Evolutionary conservation across 306 rosid genomes (phyloP).

Genomic region (Citrullus amarus): DNA sequence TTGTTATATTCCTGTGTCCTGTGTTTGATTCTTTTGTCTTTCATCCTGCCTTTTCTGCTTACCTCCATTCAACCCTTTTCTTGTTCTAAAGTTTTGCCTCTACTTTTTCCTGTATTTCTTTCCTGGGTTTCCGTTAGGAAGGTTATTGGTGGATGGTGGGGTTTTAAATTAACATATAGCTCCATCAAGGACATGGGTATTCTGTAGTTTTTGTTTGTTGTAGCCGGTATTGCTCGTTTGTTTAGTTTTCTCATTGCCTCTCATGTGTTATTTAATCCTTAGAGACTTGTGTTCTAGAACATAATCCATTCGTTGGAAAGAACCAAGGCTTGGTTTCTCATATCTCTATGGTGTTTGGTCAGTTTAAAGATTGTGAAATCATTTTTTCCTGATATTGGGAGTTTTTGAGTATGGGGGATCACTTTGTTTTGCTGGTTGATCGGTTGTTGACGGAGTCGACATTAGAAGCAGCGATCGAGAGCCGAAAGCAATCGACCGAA

Average conservation of each 20-base stretch:
- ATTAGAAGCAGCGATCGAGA: constrained; percentile 77
- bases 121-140: constrained; percentile 6
- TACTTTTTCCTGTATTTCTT: constrained; percentile 2
- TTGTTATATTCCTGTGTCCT: constrained; percentile 25
- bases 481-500: constrained; percentile 48
- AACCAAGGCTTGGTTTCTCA: constrained; percentile 1
- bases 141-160: constrained; percentile 3
- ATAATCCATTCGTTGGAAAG: constrained; percentile 7
- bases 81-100: background rate
- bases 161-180: constrained; percentile 5
- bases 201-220: background rate
- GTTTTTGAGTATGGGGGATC: constrained; percentile 68
- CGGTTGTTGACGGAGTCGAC: constrained; percentile 88
- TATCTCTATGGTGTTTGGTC: background rate
- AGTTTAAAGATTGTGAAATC: constrained; percentile 7
- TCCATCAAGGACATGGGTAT: background rate
- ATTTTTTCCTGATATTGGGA: constrained; percentile 9
- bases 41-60: background rate
- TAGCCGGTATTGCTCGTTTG: background rate
- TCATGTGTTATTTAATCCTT: constrained; percentile 6
- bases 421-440: constrained; percentile 84
- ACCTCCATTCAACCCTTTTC: background rate
- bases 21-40: constrained; percentile 15
- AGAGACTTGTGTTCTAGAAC: constrained; percentile 12
- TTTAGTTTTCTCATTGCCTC: background rate